A percentile compares a stretch with the other conserved stretches of the same genome.
Conservation (phyloP, 2,329 filamentous ascomycete species). For the Stromatinia cepivora region DNA sequence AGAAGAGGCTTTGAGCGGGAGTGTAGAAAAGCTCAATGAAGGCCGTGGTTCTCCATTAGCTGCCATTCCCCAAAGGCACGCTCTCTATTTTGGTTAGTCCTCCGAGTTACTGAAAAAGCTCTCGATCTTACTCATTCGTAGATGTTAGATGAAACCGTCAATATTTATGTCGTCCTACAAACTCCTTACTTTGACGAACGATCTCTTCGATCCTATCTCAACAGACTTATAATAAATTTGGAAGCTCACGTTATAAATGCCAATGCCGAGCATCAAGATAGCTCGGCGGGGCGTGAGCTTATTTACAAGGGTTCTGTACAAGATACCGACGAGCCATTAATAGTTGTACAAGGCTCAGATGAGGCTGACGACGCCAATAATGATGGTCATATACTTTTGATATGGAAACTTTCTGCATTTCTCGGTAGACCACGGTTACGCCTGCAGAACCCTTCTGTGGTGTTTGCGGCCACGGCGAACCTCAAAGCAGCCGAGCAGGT, state of each 20-base stretch:
- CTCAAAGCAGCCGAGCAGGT: conserved; percentile 54
- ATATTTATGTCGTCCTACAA: conserved; percentile 67
- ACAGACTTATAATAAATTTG: conserved; percentile 63
- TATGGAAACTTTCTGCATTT: conserved; percentile 62
- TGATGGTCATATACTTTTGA: conserved; percentile 51
- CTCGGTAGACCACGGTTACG: conserved; percentile 61
- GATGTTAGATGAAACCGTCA: conserved; percentile 69
- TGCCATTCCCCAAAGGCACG: conserved; percentile 61
- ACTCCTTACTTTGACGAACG: conserved; percentile 60
- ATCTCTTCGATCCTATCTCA: conserved; percentile 58
- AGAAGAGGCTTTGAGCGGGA: conserved; percentile 51
- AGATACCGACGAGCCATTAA: conserved; percentile 52
- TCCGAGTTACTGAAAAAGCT: conserved; percentile 37
- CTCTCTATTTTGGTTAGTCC: conserved; percentile 69
- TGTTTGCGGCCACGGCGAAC: conserved; percentile 63
- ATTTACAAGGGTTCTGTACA: conserved; percentile 58
- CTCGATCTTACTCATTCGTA: conserved; percentile 51
- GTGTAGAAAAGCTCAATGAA: conserved; percentile 43
- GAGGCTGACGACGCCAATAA: conserved; percentile 39
- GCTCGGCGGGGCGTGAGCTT: conserved; percentile 54
- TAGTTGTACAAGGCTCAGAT: conserved; percentile 48
- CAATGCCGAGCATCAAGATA: conserved; percentile 48
- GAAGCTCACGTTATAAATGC: conserved; percentile 66
- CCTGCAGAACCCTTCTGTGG: conserved; percentile 64
- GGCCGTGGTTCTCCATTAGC: conserved; percentile 48